Percentiles rank a stretch among this genome's conserved stretches.
phyloP scores from a whole-genome alignment of 2,329 filamentous ascomycete species.

The Penicillium digitatum region DNA sequence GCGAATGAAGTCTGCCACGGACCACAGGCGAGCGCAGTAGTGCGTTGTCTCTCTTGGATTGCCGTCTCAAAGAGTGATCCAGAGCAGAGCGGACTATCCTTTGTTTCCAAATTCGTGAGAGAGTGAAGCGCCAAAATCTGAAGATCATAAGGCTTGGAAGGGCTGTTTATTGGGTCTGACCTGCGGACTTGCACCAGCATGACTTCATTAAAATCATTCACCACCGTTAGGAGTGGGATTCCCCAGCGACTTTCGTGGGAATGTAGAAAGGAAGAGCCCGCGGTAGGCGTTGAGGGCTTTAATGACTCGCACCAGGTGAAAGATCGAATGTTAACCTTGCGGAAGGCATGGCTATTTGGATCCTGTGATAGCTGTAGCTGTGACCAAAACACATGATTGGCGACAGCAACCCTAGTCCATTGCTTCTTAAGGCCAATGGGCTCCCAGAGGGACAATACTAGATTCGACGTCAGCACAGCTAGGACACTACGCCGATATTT shows the following conservation, averaged over 20 bases:
- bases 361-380: constrained; percentile 35
- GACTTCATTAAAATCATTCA: constrained; percentile 41
- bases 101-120: constrained; percentile 11
- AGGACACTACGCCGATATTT: constrained; percentile 53
- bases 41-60: constrained; percentile 24
- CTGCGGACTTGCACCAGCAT: constrained; percentile 29
- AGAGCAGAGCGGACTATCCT: constrained; percentile 16
- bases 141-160: constrained; percentile 17
- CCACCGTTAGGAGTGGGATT: constrained; percentile 33
- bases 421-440: constrained; percentile 44
- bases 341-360: constrained; percentile 22
- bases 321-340: constrained; percentile 37
- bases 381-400: constrained; percentile 48
- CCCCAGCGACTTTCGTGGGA: constrained; percentile 33
- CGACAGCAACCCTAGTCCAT: constrained; percentile 52
- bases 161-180: background rate
- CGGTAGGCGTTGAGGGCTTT: constrained; percentile 15
- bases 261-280: constrained; percentile 3
- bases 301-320: constrained; percentile 42
- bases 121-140: constrained; percentile 27
- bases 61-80: constrained; percentile 31
- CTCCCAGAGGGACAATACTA: constrained; percentile 56
- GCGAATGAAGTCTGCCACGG: constrained; percentile 28
- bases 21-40: constrained; percentile 31
- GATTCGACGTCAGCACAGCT: constrained; percentile 54